Percentiles rank a stretch among this genome's conserved stretches.
These are phyloP conservation scores for Vanilla planifolia DNA, from an alignment of 106 monocot species.

Conservation along the genomic window DNA sequence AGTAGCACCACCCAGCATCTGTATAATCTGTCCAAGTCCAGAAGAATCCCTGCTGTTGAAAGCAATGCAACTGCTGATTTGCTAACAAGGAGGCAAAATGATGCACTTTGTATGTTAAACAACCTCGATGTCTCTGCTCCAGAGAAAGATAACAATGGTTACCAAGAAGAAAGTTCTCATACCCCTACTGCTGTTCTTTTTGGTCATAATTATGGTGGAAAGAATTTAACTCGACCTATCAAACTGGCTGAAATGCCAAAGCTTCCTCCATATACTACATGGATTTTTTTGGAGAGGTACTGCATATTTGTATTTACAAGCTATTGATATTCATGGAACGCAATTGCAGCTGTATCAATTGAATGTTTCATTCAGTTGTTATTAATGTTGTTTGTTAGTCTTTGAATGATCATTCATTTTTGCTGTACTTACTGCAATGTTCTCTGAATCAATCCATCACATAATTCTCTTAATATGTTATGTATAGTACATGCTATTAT, in stretches of 20 bases:
- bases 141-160: slow-evolving; percentile 44
- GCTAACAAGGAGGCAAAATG: slow-evolving; percentile 70
- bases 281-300: slow-evolving; percentile 98
- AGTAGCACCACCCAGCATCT: slow-evolving; percentile 43
- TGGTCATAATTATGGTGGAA: slow-evolving; percentile 68
- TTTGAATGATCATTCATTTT: background rate
- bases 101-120: slow-evolving; percentile 48
- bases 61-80: slow-evolving; percentile 37
- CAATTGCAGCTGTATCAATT: background rate
- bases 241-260: slow-evolving; percentile 70
- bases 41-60: slow-evolving; percentile 22
- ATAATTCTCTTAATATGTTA: too few relatives aligned
- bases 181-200: slow-evolving; percentile 50
- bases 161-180: slow-evolving; percentile 68
- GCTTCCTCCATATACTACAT: slow-evolving; percentile 93
- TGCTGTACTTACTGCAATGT: background rate
- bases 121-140: slow-evolving; percentile 43
- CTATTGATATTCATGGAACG: background rate
- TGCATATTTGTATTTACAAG: background rate
- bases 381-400: background rate
- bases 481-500: too few relatives aligned
- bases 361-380: background rate
- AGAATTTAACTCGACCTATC: slow-evolving; percentile 56
- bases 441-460: too few relatives aligned
- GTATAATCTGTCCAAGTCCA: slow-evolving; percentile 49